Evolutionary conservation across 2,329 filamentous ascomycete species (phyloP).

Genomic region (Trichoderma semiorbis): DNA sequence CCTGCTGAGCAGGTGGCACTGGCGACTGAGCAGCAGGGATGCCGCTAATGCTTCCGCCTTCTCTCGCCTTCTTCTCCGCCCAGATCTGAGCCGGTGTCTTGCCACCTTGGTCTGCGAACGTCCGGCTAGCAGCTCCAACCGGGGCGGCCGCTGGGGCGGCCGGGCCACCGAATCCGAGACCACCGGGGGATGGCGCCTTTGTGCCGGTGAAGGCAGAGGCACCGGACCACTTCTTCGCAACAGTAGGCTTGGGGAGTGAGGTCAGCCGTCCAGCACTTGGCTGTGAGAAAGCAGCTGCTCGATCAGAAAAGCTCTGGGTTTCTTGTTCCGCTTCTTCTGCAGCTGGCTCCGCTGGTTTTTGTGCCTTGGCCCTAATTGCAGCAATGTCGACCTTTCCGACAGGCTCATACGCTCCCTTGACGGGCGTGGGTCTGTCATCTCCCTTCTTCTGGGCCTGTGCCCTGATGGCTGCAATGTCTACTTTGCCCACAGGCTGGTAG

Average conservation of each 20-base stretch:
- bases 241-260: slow-evolving; percentile 88
- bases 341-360: slow-evolving; percentile 49
- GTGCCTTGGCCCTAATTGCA: slow-evolving; percentile 80
- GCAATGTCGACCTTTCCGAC: slow-evolving; percentile 96
- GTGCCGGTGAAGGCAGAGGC: slow-evolving; percentile 76
- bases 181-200: slow-evolving; percentile 77
- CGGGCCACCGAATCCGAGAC: slow-evolving; percentile 60
- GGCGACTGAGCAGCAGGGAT: slow-evolving; percentile 42
- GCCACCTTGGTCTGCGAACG: slow-evolving; percentile 89
- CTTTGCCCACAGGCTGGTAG: slow-evolving; percentile 93
- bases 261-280: slow-evolving; percentile 71
- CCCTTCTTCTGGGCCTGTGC: slow-evolving; percentile 64
- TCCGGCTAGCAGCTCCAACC: slow-evolving; percentile 79
- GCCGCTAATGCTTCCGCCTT: slow-evolving; percentile 50
- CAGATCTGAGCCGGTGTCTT: slow-evolving; percentile 96
- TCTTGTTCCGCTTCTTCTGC: slow-evolving; percentile 26
- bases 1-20: slow-evolving; percentile 61
- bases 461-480: slow-evolving; percentile 92
- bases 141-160: slow-evolving; percentile 53
- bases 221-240: slow-evolving; percentile 81
- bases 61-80: slow-evolving; percentile 93
- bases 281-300: slow-evolving; percentile 68
- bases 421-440: slow-evolving; percentile 77
- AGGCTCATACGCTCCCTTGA: slow-evolving; percentile 93
- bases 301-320: slow-evolving; percentile 65